A percentile compares a stretch with the other conserved stretches of the same genome.
Conservation (phyloP, 495 filamentous ascomycete genomes). For the Terfezia claveryi region DNA sequence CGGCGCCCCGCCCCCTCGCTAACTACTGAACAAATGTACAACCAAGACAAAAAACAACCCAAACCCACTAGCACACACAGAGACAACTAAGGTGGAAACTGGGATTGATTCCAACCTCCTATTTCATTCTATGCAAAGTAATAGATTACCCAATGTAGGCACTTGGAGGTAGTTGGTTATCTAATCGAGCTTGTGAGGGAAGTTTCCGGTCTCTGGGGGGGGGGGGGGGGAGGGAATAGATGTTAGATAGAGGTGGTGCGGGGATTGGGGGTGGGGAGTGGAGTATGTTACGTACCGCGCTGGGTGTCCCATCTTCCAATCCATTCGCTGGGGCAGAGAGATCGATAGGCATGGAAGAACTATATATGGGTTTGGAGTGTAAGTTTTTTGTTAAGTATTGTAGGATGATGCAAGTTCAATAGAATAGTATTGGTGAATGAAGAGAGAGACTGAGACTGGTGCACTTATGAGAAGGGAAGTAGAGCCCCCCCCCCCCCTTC, state of each 20-base stretch:
- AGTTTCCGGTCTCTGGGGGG: conserved; percentile 62
- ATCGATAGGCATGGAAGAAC: conserved; percentile 91
- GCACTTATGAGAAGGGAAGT: background rate
- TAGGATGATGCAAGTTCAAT: too few species aligned
- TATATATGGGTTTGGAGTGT: conserved; percentile 18
- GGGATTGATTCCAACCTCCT: background rate
- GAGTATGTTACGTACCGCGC: conserved; percentile 44
- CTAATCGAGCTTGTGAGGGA: conserved; percentile 47
- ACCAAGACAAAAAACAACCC: background rate
- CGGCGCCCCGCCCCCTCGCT: background rate
- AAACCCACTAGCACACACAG: background rate
- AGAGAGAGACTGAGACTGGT: too few species aligned
- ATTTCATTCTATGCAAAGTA: background rate
- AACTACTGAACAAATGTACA: background rate
- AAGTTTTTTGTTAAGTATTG: too few species aligned
- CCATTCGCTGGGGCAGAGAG: conserved; percentile 92
- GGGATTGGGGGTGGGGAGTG: conserved; percentile 9
- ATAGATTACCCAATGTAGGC: background rate
- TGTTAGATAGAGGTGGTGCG: background rate
- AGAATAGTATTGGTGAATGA: too few species aligned
- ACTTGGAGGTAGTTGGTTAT: background rate
- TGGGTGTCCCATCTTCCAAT: conserved; percentile 91
- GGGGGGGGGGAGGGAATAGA: background rate
- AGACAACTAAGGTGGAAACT: background rate
- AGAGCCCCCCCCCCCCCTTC: too few species aligned